Percentiles rank a stretch among this genome's conserved stretches.
Conservation (phyloP, 1,139 yeast species). For the Sugiyamaella sp. region DNA sequence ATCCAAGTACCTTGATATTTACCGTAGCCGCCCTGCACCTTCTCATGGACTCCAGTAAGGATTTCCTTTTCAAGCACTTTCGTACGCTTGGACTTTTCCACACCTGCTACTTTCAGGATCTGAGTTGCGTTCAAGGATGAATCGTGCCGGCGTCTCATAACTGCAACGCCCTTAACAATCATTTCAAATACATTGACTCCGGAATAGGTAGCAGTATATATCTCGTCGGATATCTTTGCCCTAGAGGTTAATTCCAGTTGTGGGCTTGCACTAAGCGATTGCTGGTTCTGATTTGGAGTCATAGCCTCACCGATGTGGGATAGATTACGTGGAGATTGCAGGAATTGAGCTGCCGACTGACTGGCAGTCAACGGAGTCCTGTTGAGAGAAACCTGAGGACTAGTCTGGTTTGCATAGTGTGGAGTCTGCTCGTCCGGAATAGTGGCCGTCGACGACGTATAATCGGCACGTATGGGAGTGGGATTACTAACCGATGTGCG, state of each 20-base stretch:
- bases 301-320: conserved; percentile 1
- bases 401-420: background rate
- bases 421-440: conserved; percentile 13
- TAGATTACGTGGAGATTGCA: conserved; percentile 12
- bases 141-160: conserved; percentile 80
- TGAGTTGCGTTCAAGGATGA: conserved; percentile 93
- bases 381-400: conserved; percentile 8
- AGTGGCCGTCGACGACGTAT: conserved; percentile 20
- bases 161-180: conserved; percentile 69
- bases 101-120: conserved; percentile 81
- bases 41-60: conserved; percentile 83
- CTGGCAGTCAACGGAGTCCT: conserved; percentile 6
- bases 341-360: conserved; percentile 5
- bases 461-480: conserved; percentile 17
- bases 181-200: conserved; percentile 78
- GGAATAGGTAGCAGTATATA: conserved; percentile 34
- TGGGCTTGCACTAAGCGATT: conserved; percentile 16
- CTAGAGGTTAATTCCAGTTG: conserved; percentile 3
- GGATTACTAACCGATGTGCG: background rate
- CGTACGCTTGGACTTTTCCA: conserved; percentile 84
- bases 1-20: conserved; percentile 96
- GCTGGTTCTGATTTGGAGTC: conserved; percentile 9
- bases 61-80: conserved; percentile 85
- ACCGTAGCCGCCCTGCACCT: conserved; percentile 95
- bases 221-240: conserved; percentile 3